A percentile compares a stretch with the other conserved stretches of the same genome.
Conservation (phyloP, 108 stramenopile genomes). For the Cyclotella cryptica region DNA sequence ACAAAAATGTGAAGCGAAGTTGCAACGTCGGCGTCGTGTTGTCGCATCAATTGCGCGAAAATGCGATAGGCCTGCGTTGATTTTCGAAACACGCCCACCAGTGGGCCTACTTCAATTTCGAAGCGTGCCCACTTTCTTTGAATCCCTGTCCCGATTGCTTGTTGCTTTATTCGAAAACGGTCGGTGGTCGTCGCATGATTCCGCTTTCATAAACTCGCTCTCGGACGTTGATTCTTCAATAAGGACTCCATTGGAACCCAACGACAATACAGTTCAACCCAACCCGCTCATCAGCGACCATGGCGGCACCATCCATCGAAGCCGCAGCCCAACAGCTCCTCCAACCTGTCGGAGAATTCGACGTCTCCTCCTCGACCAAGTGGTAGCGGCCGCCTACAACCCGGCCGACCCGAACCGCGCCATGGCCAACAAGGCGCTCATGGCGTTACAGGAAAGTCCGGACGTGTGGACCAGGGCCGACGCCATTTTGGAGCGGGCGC, state of each 20-base stretch:
- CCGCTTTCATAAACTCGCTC: too few species aligned
- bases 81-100: too few species aligned
- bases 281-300: neutral
- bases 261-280: neutral
- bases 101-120: too few species aligned
- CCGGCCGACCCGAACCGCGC: slow-evolving; percentile 83
- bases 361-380: slow-evolving; percentile 84
- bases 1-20: too few species aligned
- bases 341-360: slow-evolving; percentile 75
- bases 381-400: slow-evolving; percentile 84
- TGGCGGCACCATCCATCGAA: slow-evolving; percentile 42
- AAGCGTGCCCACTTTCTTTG: too few species aligned
- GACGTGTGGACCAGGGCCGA: slow-evolving; percentile 89
- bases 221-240: neutral
- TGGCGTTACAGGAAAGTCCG: slow-evolving; percentile 88
- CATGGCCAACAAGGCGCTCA: slow-evolving; percentile 87
- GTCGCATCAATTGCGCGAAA: too few species aligned
- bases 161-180: too few species aligned
- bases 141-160: too few species aligned
- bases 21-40: too few species aligned
- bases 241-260: neutral
- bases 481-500: slow-evolving; percentile 83
- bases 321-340: slow-evolving; percentile 52
- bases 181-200: too few species aligned
- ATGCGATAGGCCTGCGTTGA: too few species aligned